Evolutionary conservation across 768 basidiomycete species (phyloP), one percentile per base, ranked within the genome.

Genomic region (Hericium coralloides): DNA sequence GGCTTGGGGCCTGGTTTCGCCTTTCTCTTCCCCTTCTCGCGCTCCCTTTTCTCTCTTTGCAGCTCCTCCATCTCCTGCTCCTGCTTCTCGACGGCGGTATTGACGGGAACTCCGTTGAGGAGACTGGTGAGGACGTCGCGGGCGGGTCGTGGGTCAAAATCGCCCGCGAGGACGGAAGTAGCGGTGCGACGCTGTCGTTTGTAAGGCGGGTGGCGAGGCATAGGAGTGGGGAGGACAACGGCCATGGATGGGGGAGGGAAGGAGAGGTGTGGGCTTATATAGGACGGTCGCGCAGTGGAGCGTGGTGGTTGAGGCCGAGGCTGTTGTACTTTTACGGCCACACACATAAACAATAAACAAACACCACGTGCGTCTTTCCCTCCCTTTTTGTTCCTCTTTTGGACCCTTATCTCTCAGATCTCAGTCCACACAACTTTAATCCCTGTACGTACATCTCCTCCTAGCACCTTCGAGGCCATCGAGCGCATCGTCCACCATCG

Each of bases 71-170:
- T 76, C 45, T 72, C 63, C 67, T 81, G 79, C 59, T 84, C 83
- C 31, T 82, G 79, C 56, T 74, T 78, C 71, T 87, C 85, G 25
- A 83, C 79, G 15, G 71, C 76, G 59, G 80, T 77, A 69, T 88
- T 85, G 7, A 80, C 80, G 0, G 77, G 78, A 31, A 89, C 84
- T 52, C 88, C 87, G 65, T 90, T 90, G 65, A 91, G 73, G 52
- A 90, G 69, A 69, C 85, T 87, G 14, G 89, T 91, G 61, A 92
- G 76, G 60, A 86, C 87, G 71, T 91, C 88, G 67, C 89, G 80
- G 38, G 77, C 66, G 0, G 85, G 83, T 18, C 77, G 77, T 5
- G 76, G 68, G 73, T 91, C 89, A 69, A 88, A 89, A 66, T 76
- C 73, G 62, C 89, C 89, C 0, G 87, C 82, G 70, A 90, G 79